A percentile compares a stretch with the other conserved stretches of the same genome.
Conservation (phyloP, 1,284 basidiomycete species). For the Testicularia cyperi region DNA sequence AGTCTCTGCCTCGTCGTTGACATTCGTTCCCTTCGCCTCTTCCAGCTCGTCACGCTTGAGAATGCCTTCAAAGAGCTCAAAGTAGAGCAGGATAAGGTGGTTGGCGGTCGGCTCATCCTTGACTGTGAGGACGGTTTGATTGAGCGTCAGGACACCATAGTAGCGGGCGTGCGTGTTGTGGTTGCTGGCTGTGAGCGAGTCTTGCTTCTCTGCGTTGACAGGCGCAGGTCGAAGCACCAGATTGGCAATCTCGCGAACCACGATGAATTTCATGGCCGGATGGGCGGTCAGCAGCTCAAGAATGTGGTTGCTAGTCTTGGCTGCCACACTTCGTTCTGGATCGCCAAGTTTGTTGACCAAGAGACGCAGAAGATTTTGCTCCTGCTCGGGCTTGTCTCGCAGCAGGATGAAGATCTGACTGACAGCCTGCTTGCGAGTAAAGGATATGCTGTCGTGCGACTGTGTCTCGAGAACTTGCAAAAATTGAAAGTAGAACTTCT, state of each 20-base stretch:
- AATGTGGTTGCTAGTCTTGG: slow-evolving; percentile 83
- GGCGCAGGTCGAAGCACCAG: slow-evolving; percentile 69
- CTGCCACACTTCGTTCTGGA: slow-evolving; percentile 81
- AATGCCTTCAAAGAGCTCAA: slow-evolving; percentile 84
- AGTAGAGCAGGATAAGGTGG: slow-evolving; percentile 85
- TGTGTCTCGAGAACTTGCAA: slow-evolving; percentile 87
- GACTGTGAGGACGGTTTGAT: slow-evolving; percentile 81
- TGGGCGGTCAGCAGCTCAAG: slow-evolving; percentile 87
- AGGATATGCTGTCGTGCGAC: slow-evolving; percentile 82
- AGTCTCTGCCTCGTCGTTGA: slow-evolving; percentile 36
- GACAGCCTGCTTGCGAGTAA: slow-evolving; percentile 80
- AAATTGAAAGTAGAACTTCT: slow-evolving; percentile 92
- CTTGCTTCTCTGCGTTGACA: slow-evolving; percentile 26
- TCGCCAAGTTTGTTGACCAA: slow-evolving; percentile 86
- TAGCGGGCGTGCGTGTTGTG: slow-evolving; percentile 73
- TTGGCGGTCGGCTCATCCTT: slow-evolving; percentile 73
- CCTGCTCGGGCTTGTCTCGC: slow-evolving; percentile 89
- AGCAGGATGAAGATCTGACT: slow-evolving; percentile 73
- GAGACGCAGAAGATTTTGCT: slow-evolving; percentile 87
- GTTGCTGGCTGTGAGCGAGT: slow-evolving; percentile 14
- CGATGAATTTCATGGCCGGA: slow-evolving; percentile 87
- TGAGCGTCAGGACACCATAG: slow-evolving; percentile 88
- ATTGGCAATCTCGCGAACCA: slow-evolving; percentile 82
- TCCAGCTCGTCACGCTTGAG: slow-evolving; percentile 56
- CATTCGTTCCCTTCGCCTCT: slow-evolving; percentile 42